Evolutionary conservation across 495 filamentous ascomycete species (phyloP).

Genomic region (Acidiella bohemica): DNA sequence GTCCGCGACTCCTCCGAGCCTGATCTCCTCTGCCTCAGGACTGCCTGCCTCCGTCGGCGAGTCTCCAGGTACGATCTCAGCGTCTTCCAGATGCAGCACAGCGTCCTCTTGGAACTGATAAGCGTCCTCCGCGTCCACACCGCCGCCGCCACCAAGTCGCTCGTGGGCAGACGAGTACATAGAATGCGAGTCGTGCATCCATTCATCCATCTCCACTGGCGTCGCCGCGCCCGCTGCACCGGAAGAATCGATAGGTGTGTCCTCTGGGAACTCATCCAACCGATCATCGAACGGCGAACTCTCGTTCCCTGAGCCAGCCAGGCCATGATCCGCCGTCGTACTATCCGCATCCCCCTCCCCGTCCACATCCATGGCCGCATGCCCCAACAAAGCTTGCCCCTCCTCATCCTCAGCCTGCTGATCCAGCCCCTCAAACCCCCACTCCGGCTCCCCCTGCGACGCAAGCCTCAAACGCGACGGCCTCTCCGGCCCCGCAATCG

Average conservation of each 20-base stretch:
- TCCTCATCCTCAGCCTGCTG: conserved; percentile 1
- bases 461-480: conserved; percentile 6
- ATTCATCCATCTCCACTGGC: too few relatives aligned
- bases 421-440: conserved; percentile 1
- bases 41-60: neutral
- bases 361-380: neutral
- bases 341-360: neutral
- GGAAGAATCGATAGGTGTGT: too few relatives aligned
- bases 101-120: neutral
- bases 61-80: conserved; percentile 1
- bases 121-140: too few relatives aligned
- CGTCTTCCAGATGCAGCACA: conserved; percentile 8
- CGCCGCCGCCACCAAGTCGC: neutral
- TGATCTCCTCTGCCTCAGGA: conserved; percentile 1
- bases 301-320: too few relatives aligned
- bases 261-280: too few relatives aligned
- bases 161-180: neutral
- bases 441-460: neutral
- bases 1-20: neutral
- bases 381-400: conserved; percentile 2
- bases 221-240: too few relatives aligned
- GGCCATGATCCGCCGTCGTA: conserved; percentile 5
- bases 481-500: conserved; percentile 1
- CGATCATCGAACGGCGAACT: too few relatives aligned
- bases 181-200: too few relatives aligned